These are phyloP conservation scores for Erysimum cheiranthoides DNA, from an alignment of 345 rosid species.

Conservation along the genomic window DNA sequence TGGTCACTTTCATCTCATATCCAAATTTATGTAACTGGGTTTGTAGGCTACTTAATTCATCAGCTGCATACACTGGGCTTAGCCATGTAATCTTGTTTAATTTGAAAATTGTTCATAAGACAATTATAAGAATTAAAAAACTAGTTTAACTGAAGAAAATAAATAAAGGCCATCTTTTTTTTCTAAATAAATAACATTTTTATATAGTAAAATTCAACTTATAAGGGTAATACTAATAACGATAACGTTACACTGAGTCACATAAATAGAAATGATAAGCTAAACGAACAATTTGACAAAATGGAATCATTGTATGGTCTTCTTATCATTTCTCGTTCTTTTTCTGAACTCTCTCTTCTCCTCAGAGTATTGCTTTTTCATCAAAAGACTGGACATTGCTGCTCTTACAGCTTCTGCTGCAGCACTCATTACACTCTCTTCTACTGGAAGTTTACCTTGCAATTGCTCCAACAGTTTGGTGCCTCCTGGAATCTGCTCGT, in stretches of 20 bases:
- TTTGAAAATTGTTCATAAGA: too few relatives aligned
- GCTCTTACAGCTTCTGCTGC: slow-evolving; percentile 82
- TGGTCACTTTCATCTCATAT: too few relatives aligned
- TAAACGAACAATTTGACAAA: neutral
- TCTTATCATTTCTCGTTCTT: slow-evolving; percentile 86
- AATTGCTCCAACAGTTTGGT: slow-evolving; percentile 61
- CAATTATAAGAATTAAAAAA: too few relatives aligned
- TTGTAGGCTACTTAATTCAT: too few relatives aligned
- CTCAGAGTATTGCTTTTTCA: slow-evolving; percentile 81
- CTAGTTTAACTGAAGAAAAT: too few relatives aligned
- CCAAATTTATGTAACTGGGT: too few relatives aligned
- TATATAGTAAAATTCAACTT: neutral
- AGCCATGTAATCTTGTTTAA: too few relatives aligned
- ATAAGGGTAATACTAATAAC: neutral
- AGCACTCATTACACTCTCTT: slow-evolving; percentile 62
- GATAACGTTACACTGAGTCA: slow-evolving; percentile 8
- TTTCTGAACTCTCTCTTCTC: slow-evolving; percentile 84
- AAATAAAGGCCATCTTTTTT: too few relatives aligned
- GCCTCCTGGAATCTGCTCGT: slow-evolving; percentile 68
- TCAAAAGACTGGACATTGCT: slow-evolving; percentile 76
- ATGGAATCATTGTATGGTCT: slow-evolving; percentile 49
- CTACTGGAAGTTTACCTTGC: slow-evolving; percentile 66
- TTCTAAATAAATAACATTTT: neutral
- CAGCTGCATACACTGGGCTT: too few relatives aligned
- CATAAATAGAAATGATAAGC: neutral